A percentile compares a stretch with the other conserved stretches of the same genome.
Conservation (phyloP, 2,329 filamentous ascomycete genomes). For the Aspergillus intermedius region DNA sequence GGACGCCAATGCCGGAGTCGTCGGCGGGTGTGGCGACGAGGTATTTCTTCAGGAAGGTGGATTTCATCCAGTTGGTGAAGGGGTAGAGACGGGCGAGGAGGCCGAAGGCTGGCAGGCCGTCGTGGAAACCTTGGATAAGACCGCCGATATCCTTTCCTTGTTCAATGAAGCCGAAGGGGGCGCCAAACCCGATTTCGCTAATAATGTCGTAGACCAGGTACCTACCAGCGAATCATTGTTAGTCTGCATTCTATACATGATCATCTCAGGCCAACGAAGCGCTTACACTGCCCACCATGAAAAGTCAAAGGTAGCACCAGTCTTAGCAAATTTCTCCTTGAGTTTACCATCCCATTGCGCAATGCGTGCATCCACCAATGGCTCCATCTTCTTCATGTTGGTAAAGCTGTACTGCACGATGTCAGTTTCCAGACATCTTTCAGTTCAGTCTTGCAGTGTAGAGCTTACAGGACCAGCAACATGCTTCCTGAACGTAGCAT, state of each 20-base stretch:
- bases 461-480: constrained; percentile 42
- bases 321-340: constrained; percentile 40
- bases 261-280: no score
- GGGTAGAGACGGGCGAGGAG: constrained; percentile 48
- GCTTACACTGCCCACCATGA: constrained; percentile 48
- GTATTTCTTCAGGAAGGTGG: constrained; percentile 47
- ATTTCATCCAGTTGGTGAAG: constrained; percentile 51
- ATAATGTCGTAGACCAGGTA: constrained; percentile 53
- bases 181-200: constrained; percentile 51
- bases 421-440: constrained; percentile 1
- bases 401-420: constrained; percentile 44
- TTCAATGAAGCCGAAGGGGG: constrained; percentile 51
- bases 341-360: constrained; percentile 47
- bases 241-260: background rate
- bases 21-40: constrained; percentile 50
- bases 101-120: constrained; percentile 47
- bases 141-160: constrained; percentile 47
- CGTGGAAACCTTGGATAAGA: constrained; percentile 51
- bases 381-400: constrained; percentile 55
- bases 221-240: background rate
- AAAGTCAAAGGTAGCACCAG: constrained; percentile 47
- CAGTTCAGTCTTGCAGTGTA: no score
- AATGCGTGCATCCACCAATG: constrained; percentile 48
- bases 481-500: constrained; percentile 50
- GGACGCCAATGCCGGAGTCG: constrained; percentile 47